These are phyloP conservation scores for Aspergillus quadricinctus DNA, from an alignment of 2,329 filamentous ascomycete species.

Conservation along the genomic window DNA sequence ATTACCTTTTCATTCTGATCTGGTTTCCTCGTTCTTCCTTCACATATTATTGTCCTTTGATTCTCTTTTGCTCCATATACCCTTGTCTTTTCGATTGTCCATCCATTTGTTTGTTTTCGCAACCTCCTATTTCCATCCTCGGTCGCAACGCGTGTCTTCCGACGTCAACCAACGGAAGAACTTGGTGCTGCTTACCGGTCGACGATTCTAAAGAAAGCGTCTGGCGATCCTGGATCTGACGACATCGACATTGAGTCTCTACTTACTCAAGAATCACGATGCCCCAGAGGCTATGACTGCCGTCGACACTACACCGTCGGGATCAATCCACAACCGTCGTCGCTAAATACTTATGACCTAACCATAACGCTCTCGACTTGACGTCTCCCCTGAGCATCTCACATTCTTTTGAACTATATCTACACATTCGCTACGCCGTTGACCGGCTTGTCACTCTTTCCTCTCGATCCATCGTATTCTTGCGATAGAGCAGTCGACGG, in stretches of 20 bases:
- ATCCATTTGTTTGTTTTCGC: neutral
- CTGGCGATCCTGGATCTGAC: constrained; percentile 9
- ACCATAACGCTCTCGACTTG: constrained; percentile 32
- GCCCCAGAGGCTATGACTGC: constrained; percentile 22
- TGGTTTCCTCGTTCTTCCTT: constrained; percentile 3
- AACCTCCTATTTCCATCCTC: neutral
- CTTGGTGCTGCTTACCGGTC: neutral
- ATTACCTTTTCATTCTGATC: constrained; percentile 1
- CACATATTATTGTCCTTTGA: neutral
- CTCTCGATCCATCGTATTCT: constrained; percentile 1
- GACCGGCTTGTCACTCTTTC: constrained; percentile 25
- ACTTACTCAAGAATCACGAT: constrained; percentile 10
- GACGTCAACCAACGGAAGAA: constrained; percentile 7
- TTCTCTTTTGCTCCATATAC: constrained; percentile 1
- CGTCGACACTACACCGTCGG: constrained; percentile 9
- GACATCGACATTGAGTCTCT: constrained; percentile 7
- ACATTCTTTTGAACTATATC: constrained; percentile 22
- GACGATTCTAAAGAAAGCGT: neutral
- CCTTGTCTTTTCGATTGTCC: neutral
- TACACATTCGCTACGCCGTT: constrained; percentile 24
- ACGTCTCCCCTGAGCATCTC: constrained; percentile 28
- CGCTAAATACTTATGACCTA: constrained; percentile 25
- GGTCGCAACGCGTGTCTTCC: constrained; percentile 14
- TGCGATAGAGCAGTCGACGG: constrained; percentile 1
- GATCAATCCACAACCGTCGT: constrained; percentile 10